Conservation (phyloP, 1,139 yeast genomes). For the Candida freyschussii region DNA sequence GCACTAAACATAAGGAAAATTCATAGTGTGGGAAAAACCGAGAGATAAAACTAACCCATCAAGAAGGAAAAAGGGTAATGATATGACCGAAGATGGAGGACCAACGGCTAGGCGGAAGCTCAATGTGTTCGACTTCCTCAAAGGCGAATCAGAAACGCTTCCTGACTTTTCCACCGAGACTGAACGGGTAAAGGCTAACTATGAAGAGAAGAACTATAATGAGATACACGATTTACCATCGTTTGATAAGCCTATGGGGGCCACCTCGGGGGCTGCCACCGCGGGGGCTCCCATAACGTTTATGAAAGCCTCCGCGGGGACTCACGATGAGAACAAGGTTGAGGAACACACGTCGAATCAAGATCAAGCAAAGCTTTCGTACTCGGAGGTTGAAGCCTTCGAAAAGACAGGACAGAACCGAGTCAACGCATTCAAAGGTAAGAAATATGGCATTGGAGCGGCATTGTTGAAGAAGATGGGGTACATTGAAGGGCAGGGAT, state of each 20-base stretch:
- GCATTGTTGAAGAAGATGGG: conserved; percentile 80
- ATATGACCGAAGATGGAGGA: conserved; percentile 3
- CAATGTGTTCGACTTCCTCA: conserved; percentile 15
- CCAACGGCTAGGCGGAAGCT: conserved; percentile 10
- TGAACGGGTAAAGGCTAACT: neutral
- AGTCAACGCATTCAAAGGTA: conserved; percentile 19
- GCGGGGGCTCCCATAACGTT: conserved; percentile 7
- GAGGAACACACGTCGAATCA: neutral
- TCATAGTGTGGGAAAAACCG: too few relatives aligned
- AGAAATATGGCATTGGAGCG: conserved; percentile 81
- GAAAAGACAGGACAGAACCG: conserved; percentile 6
- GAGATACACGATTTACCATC: conserved; percentile 1
- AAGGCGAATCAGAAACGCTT: conserved; percentile 10
- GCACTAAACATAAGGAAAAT: too few relatives aligned
- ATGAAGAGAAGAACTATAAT: conserved; percentile 1
- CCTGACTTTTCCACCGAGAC: neutral
- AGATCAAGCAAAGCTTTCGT: conserved; percentile 12
- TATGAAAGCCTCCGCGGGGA: conserved; percentile 4
- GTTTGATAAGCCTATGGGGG: too few relatives aligned
- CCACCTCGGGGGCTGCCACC: conserved; percentile 1
- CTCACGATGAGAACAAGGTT: conserved; percentile 1
- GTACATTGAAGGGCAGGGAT: conserved; percentile 73
- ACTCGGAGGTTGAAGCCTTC: conserved; percentile 15
- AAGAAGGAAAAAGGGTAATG: too few relatives aligned
- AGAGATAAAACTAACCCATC: too few relatives aligned